phyloP scores from a whole-genome alignment of 495 filamentous ascomycete genomes.

The Halenospora varia region DNA sequence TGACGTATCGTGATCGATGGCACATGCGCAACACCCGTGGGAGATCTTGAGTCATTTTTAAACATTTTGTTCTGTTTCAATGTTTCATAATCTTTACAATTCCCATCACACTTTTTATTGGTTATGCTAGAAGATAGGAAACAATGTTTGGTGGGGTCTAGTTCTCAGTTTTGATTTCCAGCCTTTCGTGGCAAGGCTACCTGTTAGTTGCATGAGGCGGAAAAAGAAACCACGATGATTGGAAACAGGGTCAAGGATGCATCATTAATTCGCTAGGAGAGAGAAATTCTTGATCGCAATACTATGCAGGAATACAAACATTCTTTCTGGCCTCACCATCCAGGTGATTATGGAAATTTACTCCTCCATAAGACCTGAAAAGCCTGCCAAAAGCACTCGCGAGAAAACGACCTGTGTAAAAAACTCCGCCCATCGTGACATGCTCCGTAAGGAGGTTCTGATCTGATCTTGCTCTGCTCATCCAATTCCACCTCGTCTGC shows the following conservation, averaged over 20 bases:
- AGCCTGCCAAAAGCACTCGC: constrained; percentile 7
- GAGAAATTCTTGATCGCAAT: constrained; percentile 24
- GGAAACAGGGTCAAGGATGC: not conserved
- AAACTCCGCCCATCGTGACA: constrained; percentile 27
- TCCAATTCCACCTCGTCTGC: not conserved
- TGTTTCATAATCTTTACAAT: not conserved
- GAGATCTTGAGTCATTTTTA: not conserved
- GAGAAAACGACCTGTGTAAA: constrained; percentile 24
- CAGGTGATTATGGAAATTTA: constrained; percentile 13
- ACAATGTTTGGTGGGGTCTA: not conserved
- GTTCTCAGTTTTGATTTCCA: not conserved
- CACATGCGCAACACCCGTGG: too few species aligned
- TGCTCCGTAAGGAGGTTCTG: constrained; percentile 12
- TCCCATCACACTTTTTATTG: not conserved
- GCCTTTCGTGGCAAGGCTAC: not conserved
- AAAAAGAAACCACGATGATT: not conserved
- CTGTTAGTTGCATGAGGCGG: not conserved
- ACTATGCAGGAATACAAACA: constrained; percentile 25
- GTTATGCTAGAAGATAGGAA: not conserved
- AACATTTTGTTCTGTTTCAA: not conserved
- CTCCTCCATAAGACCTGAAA: constrained; percentile 18
- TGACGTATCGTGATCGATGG: not conserved
- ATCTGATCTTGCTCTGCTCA: not conserved
- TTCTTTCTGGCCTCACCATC: constrained; percentile 18
- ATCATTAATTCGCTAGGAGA: not conserved